Base-by-base conservation (phyloP, 768 basidiomycete genomes). In the Neoboletus brunneissimus region DNA sequence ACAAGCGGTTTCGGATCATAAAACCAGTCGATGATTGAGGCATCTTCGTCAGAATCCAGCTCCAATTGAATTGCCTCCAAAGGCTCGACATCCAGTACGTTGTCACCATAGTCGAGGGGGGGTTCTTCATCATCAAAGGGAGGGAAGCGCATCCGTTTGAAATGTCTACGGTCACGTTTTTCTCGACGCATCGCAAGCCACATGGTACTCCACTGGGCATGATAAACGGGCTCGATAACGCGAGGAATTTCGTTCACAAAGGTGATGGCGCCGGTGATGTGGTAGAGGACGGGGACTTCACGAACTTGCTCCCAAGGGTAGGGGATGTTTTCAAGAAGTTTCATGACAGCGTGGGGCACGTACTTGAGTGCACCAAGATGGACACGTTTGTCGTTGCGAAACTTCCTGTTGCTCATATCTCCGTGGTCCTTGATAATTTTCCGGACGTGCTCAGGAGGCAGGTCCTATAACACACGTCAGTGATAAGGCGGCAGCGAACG, bases 401-500 rank as follows among this genome's bases (percentile, higher is more conserved):
- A 99, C 79, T 99, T 99, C 72, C 97, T 86, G 72, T 95, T 96
- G 75, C 92, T 94, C 97, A 99, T 98, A 77, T 98, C 95, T 62
- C 96, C 95, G 66, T 98, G 96, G 75, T 98, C 97, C 77, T 98
- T 95, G 79, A 98, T 94, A 67, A 99, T 98, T 88, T 98, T 98
- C 58, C 97, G 88, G 62, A 99, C 89, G 69, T 98, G 95, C 73
- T 99, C 97, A 31, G 95, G 92, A 54, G 97, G 97, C 56, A 97
- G 76, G 73, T 97, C 94, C 91, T 95, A 51, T 9, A 35, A 25
- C 53, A 59, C 51, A 48, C 60, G 53, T 59, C 51, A 31, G 12
- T 27, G 53, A 47, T 27, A 25, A 58, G 25, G 59, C 22, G 44
- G 27, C 13, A 9, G 22, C 13, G 27, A 8, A 10, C 23, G 45